Evolutionary conservation across 768 basidiomycete genomes (phyloP).

Genomic region (Ramaria rubella): DNA sequence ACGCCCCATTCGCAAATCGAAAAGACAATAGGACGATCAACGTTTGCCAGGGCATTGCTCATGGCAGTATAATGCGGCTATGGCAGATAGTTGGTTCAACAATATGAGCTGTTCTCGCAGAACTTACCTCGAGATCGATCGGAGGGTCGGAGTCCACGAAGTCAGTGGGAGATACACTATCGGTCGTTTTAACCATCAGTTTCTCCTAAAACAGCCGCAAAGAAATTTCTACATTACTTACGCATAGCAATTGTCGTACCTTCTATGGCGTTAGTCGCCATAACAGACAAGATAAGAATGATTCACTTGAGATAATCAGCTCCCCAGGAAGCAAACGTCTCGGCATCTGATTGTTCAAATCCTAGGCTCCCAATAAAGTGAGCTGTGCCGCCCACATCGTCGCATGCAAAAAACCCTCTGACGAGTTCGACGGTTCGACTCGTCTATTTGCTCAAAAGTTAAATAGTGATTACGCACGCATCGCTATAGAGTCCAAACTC

Average conservation of each 20-base stretch:
- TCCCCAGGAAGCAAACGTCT: conserved; percentile 43
- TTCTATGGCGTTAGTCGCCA: not conserved
- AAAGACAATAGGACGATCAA: conserved; percentile 42
- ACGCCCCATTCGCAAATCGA: conserved; percentile 48
- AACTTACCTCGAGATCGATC: conserved; percentile 24
- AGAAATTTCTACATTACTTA: too few species aligned
- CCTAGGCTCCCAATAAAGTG: conserved; percentile 41
- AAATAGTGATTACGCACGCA: conserved; percentile 8
- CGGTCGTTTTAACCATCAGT: too few species aligned
- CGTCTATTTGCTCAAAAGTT: not conserved
- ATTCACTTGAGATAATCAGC: conserved; percentile 31
- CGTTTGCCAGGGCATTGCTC: conserved; percentile 39
- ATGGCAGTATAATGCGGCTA: conserved; percentile 40
- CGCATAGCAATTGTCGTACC: conserved; percentile 46
- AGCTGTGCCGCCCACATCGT: conserved; percentile 39
- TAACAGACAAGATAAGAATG: not conserved
- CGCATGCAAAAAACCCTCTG: conserved; percentile 41
- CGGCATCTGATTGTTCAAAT: conserved; percentile 41
- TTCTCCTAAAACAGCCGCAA: too few species aligned
- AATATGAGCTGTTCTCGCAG: too few species aligned
- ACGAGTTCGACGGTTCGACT: not conserved
- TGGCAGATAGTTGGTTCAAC: not conserved
- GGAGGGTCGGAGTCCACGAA: conserved; percentile 42
- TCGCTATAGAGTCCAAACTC: conserved; percentile 14
- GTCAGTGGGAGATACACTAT: conserved; percentile 33